A percentile compares a stretch with the other conserved stretches of the same genome.
Evolutionary conservation across 768 basidiomycete genomes (phyloP).

Genomic region (Candolleomyces aberdarensis): DNA sequence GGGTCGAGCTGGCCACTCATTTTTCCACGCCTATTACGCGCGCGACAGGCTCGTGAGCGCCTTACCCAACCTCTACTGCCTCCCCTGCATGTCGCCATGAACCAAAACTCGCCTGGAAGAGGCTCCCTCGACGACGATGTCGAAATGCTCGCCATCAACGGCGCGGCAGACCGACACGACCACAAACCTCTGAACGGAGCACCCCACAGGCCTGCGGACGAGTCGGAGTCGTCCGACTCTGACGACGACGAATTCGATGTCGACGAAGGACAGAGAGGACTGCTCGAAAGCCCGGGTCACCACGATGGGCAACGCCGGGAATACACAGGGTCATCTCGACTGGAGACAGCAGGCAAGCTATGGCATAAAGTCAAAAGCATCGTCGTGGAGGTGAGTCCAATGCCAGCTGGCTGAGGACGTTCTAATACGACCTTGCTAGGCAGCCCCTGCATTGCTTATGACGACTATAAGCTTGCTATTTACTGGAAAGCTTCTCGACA

Average conservation of each 20-base stretch:
- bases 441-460: conserved; percentile 82
- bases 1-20: not conserved
- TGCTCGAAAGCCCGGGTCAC: conserved; percentile 26
- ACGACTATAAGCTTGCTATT: conserved; percentile 83
- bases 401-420: not conserved
- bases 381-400: conserved; percentile 57
- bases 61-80: not conserved
- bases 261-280: conserved; percentile 41
- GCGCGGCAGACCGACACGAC: conserved; percentile 15
- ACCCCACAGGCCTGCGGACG: conserved; percentile 5
- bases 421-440: conserved; percentile 42
- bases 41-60: not conserved
- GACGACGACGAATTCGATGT: conserved; percentile 26
- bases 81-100: conserved; percentile 20
- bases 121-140: conserved; percentile 28
- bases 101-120: conserved; percentile 30
- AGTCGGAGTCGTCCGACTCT: conserved; percentile 26
- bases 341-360: conserved; percentile 17
- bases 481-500: conserved; percentile 87
- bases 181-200: not conserved
- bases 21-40: conserved; percentile 13
- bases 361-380: conserved; percentile 63
- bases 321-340: conserved; percentile 20
- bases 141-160: conserved; percentile 31
- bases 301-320: not conserved